A percentile compares a stretch with the other conserved stretches of the same genome.
Conservation (phyloP, 192 early-diverging fungal genomes). For the Podila epicladia region DNA sequence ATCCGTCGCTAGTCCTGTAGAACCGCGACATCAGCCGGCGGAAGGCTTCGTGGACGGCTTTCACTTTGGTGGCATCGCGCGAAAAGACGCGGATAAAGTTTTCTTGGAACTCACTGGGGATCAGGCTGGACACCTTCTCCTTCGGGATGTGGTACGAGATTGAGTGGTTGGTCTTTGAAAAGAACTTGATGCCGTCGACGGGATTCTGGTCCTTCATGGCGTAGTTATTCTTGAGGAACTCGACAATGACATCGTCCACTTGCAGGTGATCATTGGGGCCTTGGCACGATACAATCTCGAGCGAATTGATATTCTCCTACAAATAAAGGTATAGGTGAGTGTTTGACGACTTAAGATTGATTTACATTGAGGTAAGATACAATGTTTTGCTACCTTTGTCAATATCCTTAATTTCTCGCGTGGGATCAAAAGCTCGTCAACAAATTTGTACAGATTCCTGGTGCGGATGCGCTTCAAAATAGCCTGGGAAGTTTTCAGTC, state of each 20-base stretch:
- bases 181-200: slow-evolving; percentile 86
- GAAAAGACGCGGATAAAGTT: slow-evolving; percentile 73
- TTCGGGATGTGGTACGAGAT: slow-evolving; percentile 72
- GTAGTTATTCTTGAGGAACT: slow-evolving; percentile 79
- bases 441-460: slow-evolving; percentile 89
- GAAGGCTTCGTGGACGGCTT: slow-evolving; percentile 54
- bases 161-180: slow-evolving; percentile 64
- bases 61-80: slow-evolving; percentile 62
- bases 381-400: slow-evolving; percentile 50
- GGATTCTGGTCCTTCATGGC: slow-evolving; percentile 91
- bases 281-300: slow-evolving; percentile 71
- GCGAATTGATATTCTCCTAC: slow-evolving; percentile 57
- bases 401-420: slow-evolving; percentile 51
- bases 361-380: background rate
- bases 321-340: no score
- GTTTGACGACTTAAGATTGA: no score
- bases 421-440: slow-evolving; percentile 78
- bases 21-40: slow-evolving; percentile 45
- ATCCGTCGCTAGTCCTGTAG: slow-evolving; percentile 30
- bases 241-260: slow-evolving; percentile 79
- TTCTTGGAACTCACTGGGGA: slow-evolving; percentile 78
- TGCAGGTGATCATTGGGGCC: slow-evolving; percentile 65
- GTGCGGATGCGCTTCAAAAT: slow-evolving; percentile 80
- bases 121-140: slow-evolving; percentile 75
- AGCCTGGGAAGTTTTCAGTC: slow-evolving; percentile 71